Base-by-base conservation (phyloP, 495 filamentous ascomycete genomes). In the Neurospora cerealis region DNA sequence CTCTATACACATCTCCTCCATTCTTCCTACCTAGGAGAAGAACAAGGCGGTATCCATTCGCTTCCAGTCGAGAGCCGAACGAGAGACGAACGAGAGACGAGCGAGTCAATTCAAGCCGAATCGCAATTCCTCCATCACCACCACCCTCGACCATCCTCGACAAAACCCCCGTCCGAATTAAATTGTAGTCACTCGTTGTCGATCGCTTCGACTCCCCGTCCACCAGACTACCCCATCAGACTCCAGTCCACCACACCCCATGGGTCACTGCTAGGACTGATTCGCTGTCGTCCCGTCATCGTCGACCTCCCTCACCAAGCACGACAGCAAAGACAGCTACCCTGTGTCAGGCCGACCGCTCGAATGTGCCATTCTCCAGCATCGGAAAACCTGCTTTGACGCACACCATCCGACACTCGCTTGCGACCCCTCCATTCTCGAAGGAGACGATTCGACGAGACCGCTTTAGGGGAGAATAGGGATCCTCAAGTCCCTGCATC, bases 301-400 rank as follows among this genome's bases (percentile, higher is more conserved):
- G 54, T 66, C 54, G 54, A 66, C 54, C 54, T 66, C 1, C 54
- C 54, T 66, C 28, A 66, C 54, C 54, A 66, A 66, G 28, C 54
- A 66, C 54, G 54, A 66, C 54, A 54, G 46, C 46, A 28, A 24
- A 5, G 17, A 24, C 21, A 66, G 28, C 54, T 66, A 66, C 54
- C 54, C 54, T 15, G 54, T 66, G 54, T 2, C 7, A 66, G 54
- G 54, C 15, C 54, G 54, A 34, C 54, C 54, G 54, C 28, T 66
- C 54, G 54, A 69, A 78, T 78, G 74, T 73, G 74, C 75, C 54
- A 21, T 69, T 36, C 48, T 74, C 74, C 70, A 71, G 69, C 36
- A 74, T 76, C 41, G 69, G 72, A 74, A 76, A 79, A 74, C 76
- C 77, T 77, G 76, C 76, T 74, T 74, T 72, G 72, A 71, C 62